A percentile compares a stretch with the other conserved stretches of the same genome.
phyloP scores from a whole-genome alignment of 192 early-diverging fungal genomes.

The Entomortierella beljakovae region DNA sequence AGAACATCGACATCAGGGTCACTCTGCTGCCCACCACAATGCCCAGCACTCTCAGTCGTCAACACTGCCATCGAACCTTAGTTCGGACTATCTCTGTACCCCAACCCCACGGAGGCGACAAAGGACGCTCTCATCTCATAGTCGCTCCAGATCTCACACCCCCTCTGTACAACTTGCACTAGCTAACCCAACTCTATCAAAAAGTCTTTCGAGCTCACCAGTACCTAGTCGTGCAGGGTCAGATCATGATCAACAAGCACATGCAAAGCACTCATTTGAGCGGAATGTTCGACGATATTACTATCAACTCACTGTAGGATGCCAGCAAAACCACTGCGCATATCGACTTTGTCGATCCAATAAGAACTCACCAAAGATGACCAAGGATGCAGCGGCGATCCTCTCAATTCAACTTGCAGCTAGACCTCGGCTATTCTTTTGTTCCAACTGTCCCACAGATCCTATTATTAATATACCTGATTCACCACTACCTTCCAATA shows the following conservation, averaged over 20 bases:
- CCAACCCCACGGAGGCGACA: slow-evolving; percentile 20
- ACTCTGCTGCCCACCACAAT: background rate
- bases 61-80: background rate
- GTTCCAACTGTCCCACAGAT: slow-evolving; percentile 21
- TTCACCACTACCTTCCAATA: slow-evolving; percentile 18
- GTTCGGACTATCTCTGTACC: slow-evolving; percentile 1
- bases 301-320: slow-evolving; percentile 45
- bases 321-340: slow-evolving; percentile 16
- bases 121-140: slow-evolving; percentile 21
- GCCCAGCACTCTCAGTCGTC: background rate
- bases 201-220: slow-evolving; percentile 45
- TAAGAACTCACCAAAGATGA: slow-evolving; percentile 36
- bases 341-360: slow-evolving; percentile 41
- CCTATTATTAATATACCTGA: slow-evolving; percentile 17
- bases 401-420: slow-evolving; percentile 44
- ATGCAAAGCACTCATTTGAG: slow-evolving; percentile 35
- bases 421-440: slow-evolving; percentile 43
- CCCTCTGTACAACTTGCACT: slow-evolving; percentile 48
- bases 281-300: slow-evolving; percentile 43
- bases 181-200: slow-evolving; percentile 38
- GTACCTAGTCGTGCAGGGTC: slow-evolving; percentile 17
- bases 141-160: slow-evolving; percentile 8
- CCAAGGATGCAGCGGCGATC: slow-evolving; percentile 45
- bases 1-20: background rate
- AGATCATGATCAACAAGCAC: slow-evolving; percentile 14